These are phyloP conservation scores for Trichoderma sp. DNA, from an alignment of 2,329 filamentous ascomycete genomes.

Conservation along the genomic window DNA sequence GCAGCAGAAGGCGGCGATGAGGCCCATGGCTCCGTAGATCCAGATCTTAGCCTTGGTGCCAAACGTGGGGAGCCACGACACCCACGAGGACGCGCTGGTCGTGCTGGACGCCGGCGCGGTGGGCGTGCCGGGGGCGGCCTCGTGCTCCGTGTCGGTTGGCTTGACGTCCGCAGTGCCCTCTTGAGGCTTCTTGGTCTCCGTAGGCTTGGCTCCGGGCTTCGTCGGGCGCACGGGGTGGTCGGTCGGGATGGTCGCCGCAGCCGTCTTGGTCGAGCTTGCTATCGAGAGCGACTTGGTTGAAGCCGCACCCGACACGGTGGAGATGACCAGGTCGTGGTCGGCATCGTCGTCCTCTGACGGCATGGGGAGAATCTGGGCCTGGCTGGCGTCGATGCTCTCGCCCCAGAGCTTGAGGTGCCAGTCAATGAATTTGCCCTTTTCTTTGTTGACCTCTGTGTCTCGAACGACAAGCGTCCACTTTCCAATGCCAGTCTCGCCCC, in stretches of 20 bases:
- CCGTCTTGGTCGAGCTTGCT: conserved; percentile 45
- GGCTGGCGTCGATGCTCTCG: conserved; percentile 75
- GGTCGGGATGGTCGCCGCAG: conserved; percentile 53
- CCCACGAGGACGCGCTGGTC: conserved; percentile 65
- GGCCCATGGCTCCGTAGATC: conserved; percentile 85
- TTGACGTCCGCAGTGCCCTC: conserved; percentile 31
- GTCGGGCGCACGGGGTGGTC: conserved; percentile 67
- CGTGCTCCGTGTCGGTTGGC: conserved; percentile 32
- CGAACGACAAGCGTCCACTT: conserved; percentile 91
- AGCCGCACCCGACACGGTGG: conserved; percentile 45
- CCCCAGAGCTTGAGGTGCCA: conserved; percentile 97
- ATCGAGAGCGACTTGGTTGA: conserved; percentile 44
- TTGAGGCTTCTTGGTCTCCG: conserved; percentile 48
- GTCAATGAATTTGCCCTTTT: conserved; percentile 79
- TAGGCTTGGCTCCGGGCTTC: conserved; percentile 48
- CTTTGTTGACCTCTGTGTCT: conserved; percentile 76
- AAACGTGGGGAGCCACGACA: conserved; percentile 89
- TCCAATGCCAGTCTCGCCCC: conserved; percentile 85
- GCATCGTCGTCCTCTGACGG: conserved; percentile 82
- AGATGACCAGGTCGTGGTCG: conserved; percentile 70
- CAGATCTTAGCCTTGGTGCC: conserved; percentile 85
- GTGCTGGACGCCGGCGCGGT: conserved; percentile 42
- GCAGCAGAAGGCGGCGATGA: conserved; percentile 82
- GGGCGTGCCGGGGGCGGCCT: no score
- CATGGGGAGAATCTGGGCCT: conserved; percentile 75